A percentile compares a stretch with the other conserved stretches of the same genome.
Conservation (phyloP, 768 basidiomycete species). For the Dendrothele bispora region DNA sequence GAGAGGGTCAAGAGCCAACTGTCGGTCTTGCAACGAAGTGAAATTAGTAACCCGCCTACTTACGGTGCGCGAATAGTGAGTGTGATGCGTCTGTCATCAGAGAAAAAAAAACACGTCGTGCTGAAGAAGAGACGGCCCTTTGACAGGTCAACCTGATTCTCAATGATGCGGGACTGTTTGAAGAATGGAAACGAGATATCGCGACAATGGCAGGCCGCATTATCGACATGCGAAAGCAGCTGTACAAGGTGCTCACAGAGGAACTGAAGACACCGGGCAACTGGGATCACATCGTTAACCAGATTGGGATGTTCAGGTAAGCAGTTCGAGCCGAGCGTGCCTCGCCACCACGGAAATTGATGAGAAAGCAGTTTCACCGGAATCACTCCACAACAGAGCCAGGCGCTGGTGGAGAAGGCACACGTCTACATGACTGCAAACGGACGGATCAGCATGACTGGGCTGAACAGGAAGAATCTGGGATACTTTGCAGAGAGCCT, state of each 20-base stretch:
- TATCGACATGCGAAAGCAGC: slow-evolving; percentile 84
- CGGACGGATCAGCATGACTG: slow-evolving; percentile 94
- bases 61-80: slow-evolving; percentile 87
- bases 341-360: not conserved
- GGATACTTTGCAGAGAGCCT: slow-evolving; percentile 69
- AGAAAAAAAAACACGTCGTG: too few species aligned
- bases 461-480: slow-evolving; percentile 81
- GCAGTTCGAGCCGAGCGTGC: slow-evolving; percentile 22
- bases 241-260: slow-evolving; percentile 71
- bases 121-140: too few species aligned
- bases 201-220: slow-evolving; percentile 91
- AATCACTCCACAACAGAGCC: slow-evolving; percentile 63
- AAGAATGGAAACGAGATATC: slow-evolving; percentile 90
- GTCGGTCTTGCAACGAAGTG: slow-evolving; percentile 87
- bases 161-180: slow-evolving; percentile 70
- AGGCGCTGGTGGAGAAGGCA: slow-evolving; percentile 63
- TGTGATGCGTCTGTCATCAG: slow-evolving; percentile 13
- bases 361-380: slow-evolving; percentile 72
- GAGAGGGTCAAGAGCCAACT: slow-evolving; percentile 81
- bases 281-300: slow-evolving; percentile 94
- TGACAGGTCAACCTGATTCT: slow-evolving; percentile 77
- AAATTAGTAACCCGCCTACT: slow-evolving; percentile 94
- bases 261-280: slow-evolving; percentile 85
- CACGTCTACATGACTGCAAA: slow-evolving; percentile 88
- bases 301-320: slow-evolving; percentile 98